A percentile compares a stretch with the other conserved stretches of the same genome.
Conservation (phyloP, 805 yeast genomes). For the Starmera pachycereana region DNA sequence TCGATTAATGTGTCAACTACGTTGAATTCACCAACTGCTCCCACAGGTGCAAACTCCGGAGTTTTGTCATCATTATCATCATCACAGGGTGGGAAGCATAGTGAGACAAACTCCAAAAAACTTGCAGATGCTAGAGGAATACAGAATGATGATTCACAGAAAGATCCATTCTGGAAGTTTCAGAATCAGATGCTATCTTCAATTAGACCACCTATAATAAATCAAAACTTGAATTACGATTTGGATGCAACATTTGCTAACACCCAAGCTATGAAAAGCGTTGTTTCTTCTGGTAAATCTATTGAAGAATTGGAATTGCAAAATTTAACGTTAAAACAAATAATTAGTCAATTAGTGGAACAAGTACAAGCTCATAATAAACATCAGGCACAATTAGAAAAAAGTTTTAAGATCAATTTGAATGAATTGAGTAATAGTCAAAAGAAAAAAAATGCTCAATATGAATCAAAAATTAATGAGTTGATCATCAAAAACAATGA, state of each 20-base stretch:
- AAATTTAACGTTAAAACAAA: constrained; percentile 17
- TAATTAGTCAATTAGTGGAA: constrained; percentile 12
- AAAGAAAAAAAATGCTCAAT: constrained; percentile 22
- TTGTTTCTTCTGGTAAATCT: constrained; percentile 12
- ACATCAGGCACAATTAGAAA: constrained; percentile 10
- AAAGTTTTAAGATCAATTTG: constrained; percentile 11
- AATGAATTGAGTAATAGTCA: constrained; percentile 21
- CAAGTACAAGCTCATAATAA: constrained; percentile 14
- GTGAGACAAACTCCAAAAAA: background rate
- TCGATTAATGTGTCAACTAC: constrained; percentile 1
- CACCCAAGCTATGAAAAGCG: background rate
- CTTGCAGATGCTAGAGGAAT: constrained; percentile 8
- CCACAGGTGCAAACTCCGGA: background rate
- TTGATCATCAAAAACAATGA: constrained; percentile 31
- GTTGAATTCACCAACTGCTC: background rate
- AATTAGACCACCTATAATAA: constrained; percentile 5
- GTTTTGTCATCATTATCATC: background rate
- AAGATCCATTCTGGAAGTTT: constrained; percentile 14
- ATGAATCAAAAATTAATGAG: constrained; percentile 26
- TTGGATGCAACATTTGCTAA: background rate
- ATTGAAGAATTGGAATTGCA: constrained; percentile 21
- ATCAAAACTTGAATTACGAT: background rate
- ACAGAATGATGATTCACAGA: constrained; percentile 2
- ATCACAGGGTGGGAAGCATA: background rate
- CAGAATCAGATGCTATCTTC: constrained; percentile 13